Percentiles rank a stretch among this genome's conserved stretches.
phyloP scores from a whole-genome alignment of 208 protist species.

The Trypanosoma theileri region DNA sequence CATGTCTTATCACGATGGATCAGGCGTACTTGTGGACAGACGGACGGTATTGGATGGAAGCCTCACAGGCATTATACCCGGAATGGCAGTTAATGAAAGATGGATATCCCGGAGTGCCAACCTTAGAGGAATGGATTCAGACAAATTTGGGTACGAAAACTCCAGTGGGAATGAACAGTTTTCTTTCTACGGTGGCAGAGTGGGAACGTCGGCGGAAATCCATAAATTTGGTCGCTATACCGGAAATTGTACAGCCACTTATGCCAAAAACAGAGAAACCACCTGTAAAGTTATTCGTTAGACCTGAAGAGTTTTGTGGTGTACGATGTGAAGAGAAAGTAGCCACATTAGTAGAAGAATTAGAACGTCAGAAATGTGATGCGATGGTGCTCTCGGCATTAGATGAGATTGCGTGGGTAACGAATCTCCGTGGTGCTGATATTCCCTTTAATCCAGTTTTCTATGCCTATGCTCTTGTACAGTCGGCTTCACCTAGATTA shows the following conservation, averaged over 20 bases:
- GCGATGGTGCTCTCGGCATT: conserved; percentile 84
- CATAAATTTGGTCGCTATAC: conserved; percentile 59
- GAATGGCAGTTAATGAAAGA: conserved; percentile 88
- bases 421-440: conserved; percentile 88
- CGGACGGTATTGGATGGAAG: conserved; percentile 96
- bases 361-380: conserved; percentile 59
- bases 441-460: conserved; percentile 92
- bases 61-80: conserved; percentile 73
- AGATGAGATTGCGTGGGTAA: conserved; percentile 92
- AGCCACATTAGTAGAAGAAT: conserved; percentile 37
- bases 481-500: conserved; percentile 23
- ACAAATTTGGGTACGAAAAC: conserved; percentile 42
- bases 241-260: conserved; percentile 52
- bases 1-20: conserved; percentile 68
- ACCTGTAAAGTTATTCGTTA: conserved; percentile 31
- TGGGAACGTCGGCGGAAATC: conserved; percentile 67
- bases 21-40: conserved; percentile 96
- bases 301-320: conserved; percentile 73
- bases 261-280: conserved; percentile 34
- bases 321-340: conserved; percentile 56
- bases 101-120: conserved; percentile 51
- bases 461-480: conserved; percentile 81
- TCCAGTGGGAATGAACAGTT: conserved; percentile 67
- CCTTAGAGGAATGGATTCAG: conserved; percentile 71
- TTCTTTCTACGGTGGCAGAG: conserved; percentile 67